A percentile compares a stretch with the other conserved stretches of the same genome.
Evolutionary conservation across 169 alveolate genomes (phyloP).

Genomic region (Amoebophrya sp.): DNA sequence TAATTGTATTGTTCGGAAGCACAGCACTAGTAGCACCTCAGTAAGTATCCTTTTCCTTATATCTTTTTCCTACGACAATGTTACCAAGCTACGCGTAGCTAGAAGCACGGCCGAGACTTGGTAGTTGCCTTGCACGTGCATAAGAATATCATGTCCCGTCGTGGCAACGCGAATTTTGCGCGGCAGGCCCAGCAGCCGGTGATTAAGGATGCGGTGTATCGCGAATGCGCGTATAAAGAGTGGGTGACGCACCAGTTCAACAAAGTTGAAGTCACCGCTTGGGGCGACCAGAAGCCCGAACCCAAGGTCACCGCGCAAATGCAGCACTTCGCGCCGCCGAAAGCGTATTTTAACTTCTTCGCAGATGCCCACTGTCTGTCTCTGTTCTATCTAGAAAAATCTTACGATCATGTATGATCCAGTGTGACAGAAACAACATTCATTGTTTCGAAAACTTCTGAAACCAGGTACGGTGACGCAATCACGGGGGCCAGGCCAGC

Average conservation of each 20-base stretch:
- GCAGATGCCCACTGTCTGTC: background rate
- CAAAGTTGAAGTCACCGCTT: background rate
- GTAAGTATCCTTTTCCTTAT: too few species aligned
- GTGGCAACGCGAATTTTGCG: background rate
- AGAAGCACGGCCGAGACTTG: too few species aligned
- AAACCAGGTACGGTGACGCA: background rate
- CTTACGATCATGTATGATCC: background rate
- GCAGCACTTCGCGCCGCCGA: conserved; percentile 2
- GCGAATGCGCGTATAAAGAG: background rate
- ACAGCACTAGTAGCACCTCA: too few species aligned
- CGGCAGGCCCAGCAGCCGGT: background rate
- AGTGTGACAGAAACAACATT: background rate
- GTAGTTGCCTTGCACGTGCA: too few species aligned
- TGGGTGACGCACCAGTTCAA: background rate
- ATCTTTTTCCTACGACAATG: too few species aligned
- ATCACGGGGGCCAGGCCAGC: background rate
- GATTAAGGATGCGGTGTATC: background rate
- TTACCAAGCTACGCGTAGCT: too few species aligned
- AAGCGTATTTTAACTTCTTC: background rate
- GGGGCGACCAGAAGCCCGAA: background rate
- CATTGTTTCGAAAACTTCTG: too few species aligned
- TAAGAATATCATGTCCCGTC: background rate
- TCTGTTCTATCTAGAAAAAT: background rate
- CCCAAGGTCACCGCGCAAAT: background rate
- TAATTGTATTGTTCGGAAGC: too few species aligned